Conservation (phyloP, 2,329 filamentous ascomycete genomes). For the Ceratocystis cacaofunesta region DNA sequence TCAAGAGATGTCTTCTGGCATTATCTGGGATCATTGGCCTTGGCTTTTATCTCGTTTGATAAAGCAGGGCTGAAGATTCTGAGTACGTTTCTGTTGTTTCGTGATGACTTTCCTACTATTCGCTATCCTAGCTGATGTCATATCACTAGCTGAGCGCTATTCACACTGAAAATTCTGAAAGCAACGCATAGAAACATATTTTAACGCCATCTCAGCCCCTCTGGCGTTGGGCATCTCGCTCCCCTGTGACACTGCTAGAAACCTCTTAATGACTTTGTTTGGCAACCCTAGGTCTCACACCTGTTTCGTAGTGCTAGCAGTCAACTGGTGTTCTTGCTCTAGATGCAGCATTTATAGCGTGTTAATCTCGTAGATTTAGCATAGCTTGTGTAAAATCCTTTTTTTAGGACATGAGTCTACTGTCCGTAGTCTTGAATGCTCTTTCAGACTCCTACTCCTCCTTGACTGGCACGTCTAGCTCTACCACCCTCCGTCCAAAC, state of each 20-base stretch:
- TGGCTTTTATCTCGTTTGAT: neutral
- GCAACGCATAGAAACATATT: slow-evolving; percentile 4
- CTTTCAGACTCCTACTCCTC: slow-evolving; percentile 21
- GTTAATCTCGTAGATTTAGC: neutral
- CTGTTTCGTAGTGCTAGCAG: neutral
- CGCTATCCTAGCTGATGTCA: slow-evolving; percentile 1
- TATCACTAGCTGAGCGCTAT: slow-evolving; percentile 14
- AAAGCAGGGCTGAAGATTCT: slow-evolving; percentile 9
- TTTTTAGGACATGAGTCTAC: too few relatives aligned
- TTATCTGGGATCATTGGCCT: slow-evolving; percentile 5
- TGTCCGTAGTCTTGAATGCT: neutral
- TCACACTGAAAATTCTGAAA: slow-evolving; percentile 18
- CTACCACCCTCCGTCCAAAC: slow-evolving; percentile 31
- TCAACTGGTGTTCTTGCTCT: too few relatives aligned
- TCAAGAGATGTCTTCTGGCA: neutral
- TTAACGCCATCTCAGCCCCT: neutral
- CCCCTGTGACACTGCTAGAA: too few relatives aligned
- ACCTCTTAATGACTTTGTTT: neutral
- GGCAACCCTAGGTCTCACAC: neutral
- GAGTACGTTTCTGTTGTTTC: slow-evolving; percentile 10
- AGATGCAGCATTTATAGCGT: neutral
- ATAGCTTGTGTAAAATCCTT: neutral
- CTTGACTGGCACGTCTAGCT: slow-evolving; percentile 19
- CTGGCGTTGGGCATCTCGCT: neutral
- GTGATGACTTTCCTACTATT: slow-evolving; percentile 15